A percentile compares a stretch with the other conserved stretches of the same genome.
Conservation (phyloP, 805 yeast species). For the Kazachstania psychrophila region DNA sequence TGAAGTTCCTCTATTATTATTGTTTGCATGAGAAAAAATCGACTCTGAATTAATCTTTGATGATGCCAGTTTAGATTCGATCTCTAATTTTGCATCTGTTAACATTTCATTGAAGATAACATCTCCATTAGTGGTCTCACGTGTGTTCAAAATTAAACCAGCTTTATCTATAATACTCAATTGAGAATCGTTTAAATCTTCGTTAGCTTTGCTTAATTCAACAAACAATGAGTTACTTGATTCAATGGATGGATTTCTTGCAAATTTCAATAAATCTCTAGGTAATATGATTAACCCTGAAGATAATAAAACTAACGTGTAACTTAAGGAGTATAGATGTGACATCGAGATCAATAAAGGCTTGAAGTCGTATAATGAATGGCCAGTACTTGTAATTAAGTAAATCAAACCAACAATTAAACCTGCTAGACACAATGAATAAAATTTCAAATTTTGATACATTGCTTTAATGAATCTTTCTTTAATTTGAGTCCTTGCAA, state of each 20-base stretch:
- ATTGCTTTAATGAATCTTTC: constrained; percentile 18
- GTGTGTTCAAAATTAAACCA: constrained; percentile 15
- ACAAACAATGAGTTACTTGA: constrained; percentile 20
- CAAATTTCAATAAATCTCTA: constrained; percentile 13
- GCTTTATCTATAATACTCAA: constrained; percentile 23
- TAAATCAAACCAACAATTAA: constrained; percentile 20
- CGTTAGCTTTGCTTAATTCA: constrained; percentile 26
- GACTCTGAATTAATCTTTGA: constrained; percentile 9
- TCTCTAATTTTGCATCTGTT: constrained; percentile 23
- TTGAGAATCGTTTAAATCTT: constrained; percentile 25
- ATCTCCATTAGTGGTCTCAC: constrained; percentile 16
- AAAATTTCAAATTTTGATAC: constrained; percentile 23
- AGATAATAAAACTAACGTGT: constrained; percentile 21
- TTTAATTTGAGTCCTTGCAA: constrained; percentile 10
- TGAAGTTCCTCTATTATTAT: constrained; percentile 1
- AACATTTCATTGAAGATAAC: constrained; percentile 18
- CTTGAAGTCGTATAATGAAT: constrained; percentile 20
- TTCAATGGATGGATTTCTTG: constrained; percentile 10
- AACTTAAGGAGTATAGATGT: constrained; percentile 27
- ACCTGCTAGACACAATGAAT: constrained; percentile 18
- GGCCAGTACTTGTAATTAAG: constrained; percentile 19
- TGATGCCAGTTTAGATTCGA: constrained; percentile 15
- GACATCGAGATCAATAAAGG: constrained; percentile 26
- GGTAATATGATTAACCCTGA: constrained; percentile 26
- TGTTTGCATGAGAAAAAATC: constrained; percentile 5